Evolutionary conservation across 1,284 basidiomycete genomes (phyloP), one percentile per base, ranked within the genome.

Genomic region (Vanrija sp.): DNA sequence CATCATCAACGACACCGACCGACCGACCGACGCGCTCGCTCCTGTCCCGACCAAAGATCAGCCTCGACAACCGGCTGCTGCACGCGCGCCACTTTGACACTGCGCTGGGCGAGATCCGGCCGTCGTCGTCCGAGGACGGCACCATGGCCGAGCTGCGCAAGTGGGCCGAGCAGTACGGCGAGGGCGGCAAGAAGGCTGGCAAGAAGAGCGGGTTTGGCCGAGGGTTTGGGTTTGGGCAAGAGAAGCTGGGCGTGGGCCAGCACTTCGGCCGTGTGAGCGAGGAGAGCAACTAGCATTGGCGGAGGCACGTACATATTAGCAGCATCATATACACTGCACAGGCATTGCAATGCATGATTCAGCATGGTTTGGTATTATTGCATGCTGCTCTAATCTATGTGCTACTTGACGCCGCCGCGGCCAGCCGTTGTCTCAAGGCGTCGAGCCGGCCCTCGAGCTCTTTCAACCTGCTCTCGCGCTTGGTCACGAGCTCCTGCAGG

Each of bases 111-210:
- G 89, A 94, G 72, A 92, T 94, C 61, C 86, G 87, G 2, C 88
- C 90, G 9, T 89, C 87, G 0, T 86, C 85, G 2, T 89, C 88
- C 4, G 91, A 93, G 71, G 80, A 84, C 8, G 89, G 89, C 41
- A 87, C 83, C 45, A 81, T 94, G 39, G 78, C 86, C 3, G 89
- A 89, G 59, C 77, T 94, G 57, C 83, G 89, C 45, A 64, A 71
- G 75, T 95, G 90, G 90, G 91, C 93, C 57, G 87, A 91, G 42
- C 87, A 92, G 70, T 94, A 91, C 71, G 91, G 90, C 25, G 89
- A 93, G 50, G 72, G 75, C 8, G 75, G 72, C 7, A 75, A 59
- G 25, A 57, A 64, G 49, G 60, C 64, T 43, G 73, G 72, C 31
- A 71, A 69, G 58, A 73, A 72, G 63, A 68, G 62, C 44, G 74